Evolutionary conservation across 805 yeast genomes (phyloP), one percentile per base, ranked within the genome.

Genomic region (Kluyveromyces nonfermentans): DNA sequence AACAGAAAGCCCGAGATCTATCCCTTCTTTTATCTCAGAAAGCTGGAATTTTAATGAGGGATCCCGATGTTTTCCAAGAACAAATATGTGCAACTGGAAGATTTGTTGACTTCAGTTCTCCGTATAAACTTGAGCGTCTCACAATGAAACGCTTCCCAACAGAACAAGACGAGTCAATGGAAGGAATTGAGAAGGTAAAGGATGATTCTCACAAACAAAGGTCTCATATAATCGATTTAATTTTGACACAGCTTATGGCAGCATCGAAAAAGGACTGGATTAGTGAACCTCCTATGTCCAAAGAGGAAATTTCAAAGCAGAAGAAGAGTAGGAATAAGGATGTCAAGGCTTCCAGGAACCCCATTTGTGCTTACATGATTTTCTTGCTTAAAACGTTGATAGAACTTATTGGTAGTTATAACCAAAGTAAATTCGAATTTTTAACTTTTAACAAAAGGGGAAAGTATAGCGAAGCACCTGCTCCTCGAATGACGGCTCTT

Each of bases 371-470:
- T 0, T 81, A 84, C 53, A 77, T 79, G 46, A 73, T 81, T 36
- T 88, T 81, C 59, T 62, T 89, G 38, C 63, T 89, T 33, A 85
- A 80, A 50, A 64, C 77, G 0, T 61, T 88, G 33, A 72, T 80
- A 0, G 97, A 89, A 51, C 63, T 87, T 7, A 61, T 89, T 7
- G 75, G 80, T 1, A 84, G 96, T 1, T 89, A 88, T 58, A 82
- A 80, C 48, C 81, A 80, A 48, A 77, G 88, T 41, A 89, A 89
- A 59, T 71, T 84, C 40, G 96, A 88, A 53, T 83, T 89, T 54
- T 65, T 88, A 45, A 80, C 90, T 0, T 89, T 77, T 52, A 78
- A 90, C 1, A 82, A 59, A 48, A 80, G 68, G 78, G 80, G 57
- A 59, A 46, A 47, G 43, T 54, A 42, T 55, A 54, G 57, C 43